These are phyloP conservation scores for Barnettozyma wickerhamii DNA, from an alignment of 805 yeast species.

Conservation along the genomic window DNA sequence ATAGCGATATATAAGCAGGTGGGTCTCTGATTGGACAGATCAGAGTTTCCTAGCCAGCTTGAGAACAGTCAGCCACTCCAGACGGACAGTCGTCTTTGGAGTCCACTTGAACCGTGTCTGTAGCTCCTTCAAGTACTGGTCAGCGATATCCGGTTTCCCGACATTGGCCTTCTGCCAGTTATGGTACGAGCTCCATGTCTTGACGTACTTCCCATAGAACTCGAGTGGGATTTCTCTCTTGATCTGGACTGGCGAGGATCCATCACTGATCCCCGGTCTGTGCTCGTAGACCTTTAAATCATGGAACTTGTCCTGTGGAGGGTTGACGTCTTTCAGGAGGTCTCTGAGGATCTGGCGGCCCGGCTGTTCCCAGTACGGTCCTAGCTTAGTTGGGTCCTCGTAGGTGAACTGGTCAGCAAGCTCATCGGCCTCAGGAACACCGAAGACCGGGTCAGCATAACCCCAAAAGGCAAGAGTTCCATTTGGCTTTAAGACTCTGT, in stretches of 20 bases:
- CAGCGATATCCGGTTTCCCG: conserved; percentile 31
- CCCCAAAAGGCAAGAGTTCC: conserved; percentile 80
- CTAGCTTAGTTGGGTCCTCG: conserved; percentile 43
- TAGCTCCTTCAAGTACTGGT: conserved; percentile 31
- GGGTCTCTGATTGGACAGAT: not conserved
- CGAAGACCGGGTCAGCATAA: conserved; percentile 67
- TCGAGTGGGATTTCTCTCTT: conserved; percentile 38
- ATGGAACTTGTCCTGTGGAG: conserved; percentile 38
- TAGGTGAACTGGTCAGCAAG: conserved; percentile 50
- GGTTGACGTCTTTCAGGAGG: conserved; percentile 37
- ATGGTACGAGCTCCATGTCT: conserved; percentile 72
- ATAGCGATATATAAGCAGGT: too few relatives aligned
- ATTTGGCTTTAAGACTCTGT: conserved; percentile 45
- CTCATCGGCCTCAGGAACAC: conserved; percentile 47
- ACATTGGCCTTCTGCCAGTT: conserved; percentile 38
- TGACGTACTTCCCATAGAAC: conserved; percentile 47
- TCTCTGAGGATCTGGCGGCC: conserved; percentile 58
- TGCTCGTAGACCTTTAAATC: conserved; percentile 34
- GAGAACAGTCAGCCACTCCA: conserved; percentile 49
- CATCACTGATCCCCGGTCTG: conserved; percentile 16
- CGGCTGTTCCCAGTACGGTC: conserved; percentile 83
- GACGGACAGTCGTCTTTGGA: conserved; percentile 32
- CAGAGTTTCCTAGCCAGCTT: conserved; percentile 37
- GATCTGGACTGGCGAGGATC: conserved; percentile 26
- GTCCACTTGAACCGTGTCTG: conserved; percentile 43